Base-by-base conservation (phyloP, 176 grass and related monocot species). In the Bonia amplexicaulis region DNA sequence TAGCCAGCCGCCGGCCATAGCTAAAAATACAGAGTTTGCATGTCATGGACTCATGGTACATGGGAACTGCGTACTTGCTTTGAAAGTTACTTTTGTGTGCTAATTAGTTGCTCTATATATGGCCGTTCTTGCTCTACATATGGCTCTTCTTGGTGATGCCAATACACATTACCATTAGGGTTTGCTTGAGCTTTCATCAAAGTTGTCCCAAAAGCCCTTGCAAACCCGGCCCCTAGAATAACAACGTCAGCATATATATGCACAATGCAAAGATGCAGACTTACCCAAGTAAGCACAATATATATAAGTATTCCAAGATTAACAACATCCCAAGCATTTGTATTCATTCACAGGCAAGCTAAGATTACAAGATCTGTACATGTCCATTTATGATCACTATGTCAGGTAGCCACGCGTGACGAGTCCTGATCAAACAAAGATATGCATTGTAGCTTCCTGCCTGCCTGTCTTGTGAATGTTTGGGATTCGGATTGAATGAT, bases 121-220 rank as follows among this genome's bases (percentile, higher is more conserved):
- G 80, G 65, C 35, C 35, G 35, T 37, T 37, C 35, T 19, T 48
- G 31, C 54, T 76, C 3, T 52, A 73, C 74, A 77, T 47, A 80
- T 87, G 80, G 65, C 35, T 37, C 35, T 37, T 37, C 35, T 37
- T 37, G 35, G 35, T 37, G 35, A 37, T 37, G 35, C 35, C 35
- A 37, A 37, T 46, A 67, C 42, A 86, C 71, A 47, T 47, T 57
- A 47, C 84, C 69, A 64, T 22, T 79, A 90, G 84, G 89, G 85
- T 90, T 87, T 87, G 80, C 68, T 84, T 90, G 68, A 84, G 89
- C 74, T 87, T 87, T 66, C 78, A 83, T 41, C 79, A 87, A 83
- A 83, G 89, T 14, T 83, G 51, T 66, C 84, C 60, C 75, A 80
- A 90, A 90, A 87, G 80, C 74, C 74, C 75, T 3, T 52, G 85